Conservation (phyloP, 225 moss, liverwort and hornwort species). For the Sphagnum contortum region DNA sequence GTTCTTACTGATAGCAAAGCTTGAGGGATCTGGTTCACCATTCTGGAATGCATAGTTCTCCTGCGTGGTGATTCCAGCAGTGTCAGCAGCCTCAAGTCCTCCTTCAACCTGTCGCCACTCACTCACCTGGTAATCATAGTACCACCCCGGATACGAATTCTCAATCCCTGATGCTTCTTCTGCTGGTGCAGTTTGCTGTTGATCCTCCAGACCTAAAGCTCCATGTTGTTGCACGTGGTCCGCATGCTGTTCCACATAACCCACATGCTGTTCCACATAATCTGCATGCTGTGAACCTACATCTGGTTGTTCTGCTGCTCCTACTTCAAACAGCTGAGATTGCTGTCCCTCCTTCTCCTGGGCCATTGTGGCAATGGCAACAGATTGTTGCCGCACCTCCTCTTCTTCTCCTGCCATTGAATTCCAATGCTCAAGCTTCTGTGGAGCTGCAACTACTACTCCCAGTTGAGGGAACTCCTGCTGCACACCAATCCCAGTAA, state of each 20-base stretch:
- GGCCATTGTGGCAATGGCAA: too few species aligned
- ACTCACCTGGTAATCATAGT: conserved; percentile 56
- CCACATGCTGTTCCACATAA: too few species aligned
- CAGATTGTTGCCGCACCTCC: neutral
- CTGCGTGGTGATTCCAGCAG: neutral
- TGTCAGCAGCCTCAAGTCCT: conserved; percentile 8
- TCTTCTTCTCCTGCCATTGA: neutral
- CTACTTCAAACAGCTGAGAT: neutral
- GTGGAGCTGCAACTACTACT: too few species aligned
- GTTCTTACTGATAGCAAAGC: too few species aligned
- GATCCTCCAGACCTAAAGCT: conserved; percentile 9
- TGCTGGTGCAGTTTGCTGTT: conserved; percentile 7
- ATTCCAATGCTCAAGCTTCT: too few species aligned
- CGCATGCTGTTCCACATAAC: too few species aligned
- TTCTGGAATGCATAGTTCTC: too few species aligned
- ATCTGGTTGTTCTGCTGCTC: conserved; percentile 4
- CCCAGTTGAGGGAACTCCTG: too few species aligned
- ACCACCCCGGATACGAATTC: conserved; percentile 84
- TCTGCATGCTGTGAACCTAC: neutral
- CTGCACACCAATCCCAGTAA: too few species aligned
- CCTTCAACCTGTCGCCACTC: conserved; percentile 58
- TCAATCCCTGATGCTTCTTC: conserved; percentile 18
- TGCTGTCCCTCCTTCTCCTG: too few species aligned
- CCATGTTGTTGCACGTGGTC: conserved; percentile 11
- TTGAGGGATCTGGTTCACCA: too few species aligned